These are phyloP conservation scores for Eremomyces bilateralis DNA, from an alignment of 495 filamentous ascomycete genomes.

Conservation along the genomic window DNA sequence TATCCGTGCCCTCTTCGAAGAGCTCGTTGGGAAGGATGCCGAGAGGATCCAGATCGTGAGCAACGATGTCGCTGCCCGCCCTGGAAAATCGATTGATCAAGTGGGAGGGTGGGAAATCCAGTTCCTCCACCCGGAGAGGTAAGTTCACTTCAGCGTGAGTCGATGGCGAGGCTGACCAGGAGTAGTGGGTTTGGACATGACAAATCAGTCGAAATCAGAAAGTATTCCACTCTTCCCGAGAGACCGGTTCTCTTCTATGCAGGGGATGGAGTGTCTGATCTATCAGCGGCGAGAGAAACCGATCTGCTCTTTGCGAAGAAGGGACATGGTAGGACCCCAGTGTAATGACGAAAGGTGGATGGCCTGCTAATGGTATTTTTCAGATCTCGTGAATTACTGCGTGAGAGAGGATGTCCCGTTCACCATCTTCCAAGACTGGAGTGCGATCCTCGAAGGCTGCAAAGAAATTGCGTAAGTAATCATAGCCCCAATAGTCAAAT, in stretches of 20 bases:
- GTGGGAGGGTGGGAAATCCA: conserved; percentile 69
- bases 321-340: conserved; percentile 42
- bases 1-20: conserved; percentile 59
- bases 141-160: not conserved
- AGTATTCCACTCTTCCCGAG: conserved; percentile 50
- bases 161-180: conserved; percentile 1
- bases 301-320: conserved; percentile 82
- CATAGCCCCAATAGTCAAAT: not conserved
- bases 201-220: conserved; percentile 71
- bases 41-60: conserved; percentile 64
- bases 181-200: conserved; percentile 71
- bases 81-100: conserved; percentile 56
- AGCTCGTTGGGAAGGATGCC: conserved; percentile 53
- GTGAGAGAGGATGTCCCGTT: conserved; percentile 58
- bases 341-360: no score
- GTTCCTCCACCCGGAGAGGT: conserved; percentile 66
- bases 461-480: conserved; percentile 38
- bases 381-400: conserved; percentile 68
- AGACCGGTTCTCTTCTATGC: conserved; percentile 71
- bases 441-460: conserved; percentile 46
- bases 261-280: conserved; percentile 74
- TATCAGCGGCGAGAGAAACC: conserved; percentile 72
- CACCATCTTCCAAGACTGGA: conserved; percentile 61
- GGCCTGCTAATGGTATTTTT: not conserved
- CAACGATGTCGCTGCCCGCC: conserved; percentile 47